Evolutionary conservation across 306 rosid species (phyloP), one percentile per base, ranked within the genome.

Genomic region (Rosa chinensis): DNA sequence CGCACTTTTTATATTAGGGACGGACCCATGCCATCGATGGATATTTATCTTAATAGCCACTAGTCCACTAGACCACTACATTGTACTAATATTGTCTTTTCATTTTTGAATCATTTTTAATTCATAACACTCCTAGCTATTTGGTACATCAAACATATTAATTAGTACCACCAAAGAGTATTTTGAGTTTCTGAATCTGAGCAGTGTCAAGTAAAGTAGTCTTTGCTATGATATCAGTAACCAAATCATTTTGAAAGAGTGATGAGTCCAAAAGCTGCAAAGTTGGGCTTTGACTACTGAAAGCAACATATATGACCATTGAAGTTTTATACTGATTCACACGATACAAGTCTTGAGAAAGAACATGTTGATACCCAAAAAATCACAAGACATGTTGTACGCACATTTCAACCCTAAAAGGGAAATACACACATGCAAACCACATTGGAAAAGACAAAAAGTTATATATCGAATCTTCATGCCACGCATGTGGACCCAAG

Each of bases 341-440:
- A 10, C 92, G 98, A 72, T 91, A 61, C 2, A 94, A 72, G 1
- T 97, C 98, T 50, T 88, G 97, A 5, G 98, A 97, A 74, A 87
- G 88, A 7, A 89, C 88, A 28, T 28, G 32, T 28, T 1, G 32
- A 28, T 28, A 28, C 32, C 32, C 0, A 28, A 28, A 28, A 28
- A 28, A 28, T 28, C 32, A 28, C 32, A 28, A 28, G 32, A 28
- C 32, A 28, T 28, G 32, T 0, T 28, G 2, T 28, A 28, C 32
- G 32, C 32, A 28, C 32, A 28, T 28, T 28, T 28, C 32, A 28
- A 28, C 2, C 32, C 32, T 1, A 28, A 28, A 28, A 28, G 32
- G 32, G 32, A 28, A 28, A 28, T 28, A 28, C 32, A 28, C 32
- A 28, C 32, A 28, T 28, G 32, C 32, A 28, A 28, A 28, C 32